phyloP scores from a whole-genome alignment of 1,284 basidiomycete species.

The Mycena citricolor region DNA sequence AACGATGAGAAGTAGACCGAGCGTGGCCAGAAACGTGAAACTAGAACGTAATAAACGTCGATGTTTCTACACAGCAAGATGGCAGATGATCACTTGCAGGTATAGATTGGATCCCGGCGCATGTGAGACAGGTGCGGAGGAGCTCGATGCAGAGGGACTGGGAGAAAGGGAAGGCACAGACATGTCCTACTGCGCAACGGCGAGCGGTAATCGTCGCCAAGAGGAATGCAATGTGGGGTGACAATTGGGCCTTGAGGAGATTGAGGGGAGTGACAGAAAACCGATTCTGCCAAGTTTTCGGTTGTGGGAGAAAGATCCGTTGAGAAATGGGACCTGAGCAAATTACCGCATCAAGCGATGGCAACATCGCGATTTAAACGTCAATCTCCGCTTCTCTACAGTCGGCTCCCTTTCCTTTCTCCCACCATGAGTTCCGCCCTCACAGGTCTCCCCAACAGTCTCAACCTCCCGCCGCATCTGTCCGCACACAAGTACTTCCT shows the following conservation, averaged over 20 bases:
- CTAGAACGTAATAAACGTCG: too few species aligned
- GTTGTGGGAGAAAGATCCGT: too few species aligned
- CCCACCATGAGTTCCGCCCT: constrained; percentile 6
- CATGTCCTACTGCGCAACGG: too few species aligned
- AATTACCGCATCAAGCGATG: too few species aligned
- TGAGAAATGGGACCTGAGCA: too few species aligned
- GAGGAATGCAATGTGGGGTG: too few species aligned
- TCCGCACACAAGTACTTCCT: constrained; percentile 84
- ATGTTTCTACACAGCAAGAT: not conserved
- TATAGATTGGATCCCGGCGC: constrained; percentile 16
- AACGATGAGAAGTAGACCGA: constrained; percentile 63
- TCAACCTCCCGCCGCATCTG: constrained; percentile 53
- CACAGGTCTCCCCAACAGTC: constrained; percentile 19
- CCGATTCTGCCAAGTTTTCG: too few species aligned
- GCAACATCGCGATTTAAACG: too few species aligned
- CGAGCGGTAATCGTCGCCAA: too few species aligned
- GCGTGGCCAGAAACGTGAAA: constrained; percentile 69
- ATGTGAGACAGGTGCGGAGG: not conserved
- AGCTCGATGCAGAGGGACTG: not conserved
- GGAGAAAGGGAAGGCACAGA: constrained; percentile 3
- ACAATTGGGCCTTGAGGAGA: too few species aligned
- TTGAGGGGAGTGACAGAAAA: too few species aligned
- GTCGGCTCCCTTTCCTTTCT: not conserved
- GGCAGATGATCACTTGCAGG: constrained; percentile 2
- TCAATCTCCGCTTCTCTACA: too few species aligned